Evolutionary conservation across 2,329 filamentous ascomycete genomes (phyloP), one percentile per base, ranked within the genome.

Genomic region (Hypoxylon sp.): DNA sequence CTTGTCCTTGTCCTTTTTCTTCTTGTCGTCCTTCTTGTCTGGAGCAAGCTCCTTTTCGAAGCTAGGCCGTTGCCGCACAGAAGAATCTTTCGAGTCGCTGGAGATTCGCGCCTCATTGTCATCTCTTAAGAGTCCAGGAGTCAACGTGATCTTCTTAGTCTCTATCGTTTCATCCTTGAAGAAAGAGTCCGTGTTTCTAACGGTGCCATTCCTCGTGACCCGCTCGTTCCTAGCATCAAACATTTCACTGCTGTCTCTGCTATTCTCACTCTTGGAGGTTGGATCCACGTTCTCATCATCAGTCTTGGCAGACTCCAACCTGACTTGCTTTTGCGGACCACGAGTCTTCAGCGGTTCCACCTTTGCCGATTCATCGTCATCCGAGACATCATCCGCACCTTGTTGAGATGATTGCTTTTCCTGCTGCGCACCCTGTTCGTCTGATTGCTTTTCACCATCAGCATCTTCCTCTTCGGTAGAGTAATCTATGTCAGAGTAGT

Each of bases 101-200:
- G 74, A 76, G 19, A 63, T 66, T 52, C 78, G 70, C 9, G 72
- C 61, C 29, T 77, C 73, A 59, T 77, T 80, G 62, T 97, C 92
- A 61, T 97, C 93, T 30, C 93, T 86, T 29, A 97, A 76, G 43
- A 99, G 75, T 62, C 96, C 96, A 1, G 94, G 94, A 3, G 94
- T 99, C 32, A 99, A 81, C 0, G 92, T 96, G 61, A 99, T 97
- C 75, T 97, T 97, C 72, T 95, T 91, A 2, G 94, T 97, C 71
- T 97, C 94, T 26, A 91, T 88, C 21, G 84, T 91, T 66, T 99
- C 93, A 66, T 97, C 94, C 71, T 91, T 96, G 78, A 97, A 97
- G 78, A 97, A 97, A 1, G 93, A 96, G 72, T 97, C 93, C 3
- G 91, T 93, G 68, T 95, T 95, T 58, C 93, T 84, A 32, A 96